Percentiles rank a stretch among this genome's conserved stretches.
phyloP scores from a whole-genome alignment of 305 asterid genomes.

The Vinca major region DNA sequence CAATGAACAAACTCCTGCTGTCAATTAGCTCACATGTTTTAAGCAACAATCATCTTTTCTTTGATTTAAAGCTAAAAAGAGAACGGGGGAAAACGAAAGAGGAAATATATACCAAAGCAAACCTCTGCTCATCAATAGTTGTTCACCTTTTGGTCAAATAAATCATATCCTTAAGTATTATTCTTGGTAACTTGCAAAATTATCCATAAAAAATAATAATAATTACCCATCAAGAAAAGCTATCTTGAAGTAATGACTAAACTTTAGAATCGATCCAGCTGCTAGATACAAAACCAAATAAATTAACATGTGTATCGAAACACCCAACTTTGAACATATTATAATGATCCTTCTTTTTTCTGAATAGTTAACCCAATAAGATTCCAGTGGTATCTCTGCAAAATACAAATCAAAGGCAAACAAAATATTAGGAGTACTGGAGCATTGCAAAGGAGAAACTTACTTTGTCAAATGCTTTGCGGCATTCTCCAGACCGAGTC shows the following conservation, averaged over 20 bases:
- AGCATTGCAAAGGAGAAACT: constrained; percentile 12
- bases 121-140: neutral
- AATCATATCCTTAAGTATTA: neutral
- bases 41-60: neutral
- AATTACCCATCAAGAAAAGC: neutral
- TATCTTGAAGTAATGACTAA: neutral
- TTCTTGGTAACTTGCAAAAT: neutral
- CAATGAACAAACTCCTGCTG: neutral
- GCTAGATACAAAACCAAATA: neutral
- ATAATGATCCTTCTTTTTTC: neutral
- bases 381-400: neutral
- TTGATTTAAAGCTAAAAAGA: neutral
- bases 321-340: too few species aligned
- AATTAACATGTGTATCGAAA: neutral
- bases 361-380: neutral
- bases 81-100: neutral
- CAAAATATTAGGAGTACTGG: neutral
- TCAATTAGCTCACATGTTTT: neutral
- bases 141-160: neutral
- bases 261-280: neutral
- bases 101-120: neutral
- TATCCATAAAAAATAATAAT: too few species aligned
- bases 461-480: constrained; percentile 80
- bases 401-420: constrained; percentile 2
- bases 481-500: constrained; percentile 57